Base-by-base conservation (phyloP, 2,329 filamentous ascomycete species). In the Botrytis deweyae region DNA sequence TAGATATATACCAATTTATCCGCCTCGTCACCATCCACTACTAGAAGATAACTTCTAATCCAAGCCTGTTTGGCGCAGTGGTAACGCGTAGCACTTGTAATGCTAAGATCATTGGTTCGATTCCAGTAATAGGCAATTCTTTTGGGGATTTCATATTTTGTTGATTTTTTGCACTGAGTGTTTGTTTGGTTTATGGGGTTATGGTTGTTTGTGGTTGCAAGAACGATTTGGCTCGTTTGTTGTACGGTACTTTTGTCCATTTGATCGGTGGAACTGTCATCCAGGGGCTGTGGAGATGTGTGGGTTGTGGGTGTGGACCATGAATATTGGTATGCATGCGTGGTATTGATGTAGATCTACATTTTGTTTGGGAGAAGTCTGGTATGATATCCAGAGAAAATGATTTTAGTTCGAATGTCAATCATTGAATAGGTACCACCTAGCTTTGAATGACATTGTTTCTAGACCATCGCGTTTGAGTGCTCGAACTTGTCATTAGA, bases 81-180 rank as follows among this genome's bases (percentile, higher is more conserved):
- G 65, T 68, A 68, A 68, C 65, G 65, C 65, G 65, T 68, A 68
- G 65, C 65, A 68, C 65, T 68, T 68, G 65, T 68, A 68, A 68
- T 68, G 65, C 65, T 68, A 40, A 68, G 65, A 68, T 68, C 65
- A 68, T 68, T 68, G 65, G 65, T 68, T 68, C 65, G 65, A 68
- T 68, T 68, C 65, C 65, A 68, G 65, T 68, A 68, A 49, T 68
- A 68, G 65, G 65, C 65, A 68, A 33, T 22, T 0, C 1, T 52
- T 63, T 63, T 63, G 36, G 12, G 7, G 1, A 10, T 40, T 4
- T 18, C 1, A 10, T 40, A 0, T 25, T 4, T 8, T 16, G 22
- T 63, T 16, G 25, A 16, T 9, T 10, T 63, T 42, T 42, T 10
- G 25, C 25, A 7, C 20, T 6, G 25, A 20, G 16, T 0, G 8